phyloP scores from a whole-genome alignment of 331 rosid species.

The Telfairia occidentalis region DNA sequence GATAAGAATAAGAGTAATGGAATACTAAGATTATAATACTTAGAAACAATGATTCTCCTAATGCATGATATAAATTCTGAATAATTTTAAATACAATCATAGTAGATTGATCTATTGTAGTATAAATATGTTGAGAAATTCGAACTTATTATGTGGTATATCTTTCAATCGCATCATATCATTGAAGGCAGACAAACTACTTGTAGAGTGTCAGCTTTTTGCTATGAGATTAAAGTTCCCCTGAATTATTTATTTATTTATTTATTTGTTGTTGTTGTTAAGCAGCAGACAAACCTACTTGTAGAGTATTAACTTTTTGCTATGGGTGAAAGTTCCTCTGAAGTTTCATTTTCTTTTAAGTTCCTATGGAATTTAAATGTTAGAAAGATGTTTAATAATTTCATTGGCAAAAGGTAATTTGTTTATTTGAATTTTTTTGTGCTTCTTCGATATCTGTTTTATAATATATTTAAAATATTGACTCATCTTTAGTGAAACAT shows the following conservation, averaged over 20 bases:
- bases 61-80: background rate
- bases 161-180: background rate
- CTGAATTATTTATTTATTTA: too few species aligned
- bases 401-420: background rate
- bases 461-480: background rate
- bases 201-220: background rate
- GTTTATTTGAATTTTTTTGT: background rate
- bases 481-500: too few species aligned
- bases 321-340: background rate
- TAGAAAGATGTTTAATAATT: background rate
- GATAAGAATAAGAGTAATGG: background rate
- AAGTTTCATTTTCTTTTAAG: too few species aligned
- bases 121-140: too few species aligned
- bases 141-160: background rate
- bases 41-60: background rate
- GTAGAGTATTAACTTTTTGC: background rate
- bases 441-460: background rate
- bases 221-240: background rate
- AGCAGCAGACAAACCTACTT: background rate
- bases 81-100: background rate
- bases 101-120: background rate
- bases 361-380: background rate
- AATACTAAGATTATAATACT: background rate
- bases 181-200: background rate
- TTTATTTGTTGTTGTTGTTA: background rate